These are phyloP conservation scores for Mimosa pudica DNA, from an alignment of 306 rosid genomes.

Conservation along the genomic window DNA sequence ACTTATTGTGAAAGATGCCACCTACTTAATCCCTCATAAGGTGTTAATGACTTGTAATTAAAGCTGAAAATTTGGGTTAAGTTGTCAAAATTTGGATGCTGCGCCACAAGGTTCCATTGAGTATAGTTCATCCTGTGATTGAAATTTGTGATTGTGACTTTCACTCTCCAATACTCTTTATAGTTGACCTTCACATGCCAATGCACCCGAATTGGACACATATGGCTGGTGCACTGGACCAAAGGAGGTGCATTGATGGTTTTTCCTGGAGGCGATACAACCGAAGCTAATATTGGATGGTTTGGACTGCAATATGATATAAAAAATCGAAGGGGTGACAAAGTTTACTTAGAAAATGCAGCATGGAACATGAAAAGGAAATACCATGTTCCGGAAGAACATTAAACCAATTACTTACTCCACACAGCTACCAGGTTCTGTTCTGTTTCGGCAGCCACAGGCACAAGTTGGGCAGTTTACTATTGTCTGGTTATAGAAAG, in stretches of 20 bases:
- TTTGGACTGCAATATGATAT: constrained; percentile 48
- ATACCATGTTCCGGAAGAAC: constrained; percentile 4
- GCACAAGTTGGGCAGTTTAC: constrained; percentile 67
- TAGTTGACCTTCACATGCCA: constrained; percentile 77
- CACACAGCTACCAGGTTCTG: constrained; percentile 59
- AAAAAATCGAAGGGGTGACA: neutral
- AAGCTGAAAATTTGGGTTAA: constrained; percentile 66
- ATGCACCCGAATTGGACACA: constrained; percentile 73
- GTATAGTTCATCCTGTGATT: constrained; percentile 75
- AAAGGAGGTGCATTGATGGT: constrained; percentile 47
- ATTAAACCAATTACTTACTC: constrained; percentile 48
- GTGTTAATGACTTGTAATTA: constrained; percentile 59
- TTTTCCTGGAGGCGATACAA: constrained; percentile 51
- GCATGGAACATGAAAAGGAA: neutral
- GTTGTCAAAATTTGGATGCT: constrained; percentile 71
- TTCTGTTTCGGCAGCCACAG: constrained; percentile 64
- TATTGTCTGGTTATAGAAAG: constrained; percentile 64
- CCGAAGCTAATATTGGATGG: constrained; percentile 61
- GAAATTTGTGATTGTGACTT: constrained; percentile 68
- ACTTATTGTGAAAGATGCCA: constrained; percentile 19
- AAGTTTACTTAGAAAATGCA: neutral
- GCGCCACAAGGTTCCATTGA: constrained; percentile 68
- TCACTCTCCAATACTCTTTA: constrained; percentile 79
- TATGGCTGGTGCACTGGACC: constrained; percentile 75
- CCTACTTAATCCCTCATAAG: constrained; percentile 72